These are phyloP conservation scores for Neurospora terricola DNA, from an alignment of 495 filamentous ascomycete genomes.

Conservation along the genomic window DNA sequence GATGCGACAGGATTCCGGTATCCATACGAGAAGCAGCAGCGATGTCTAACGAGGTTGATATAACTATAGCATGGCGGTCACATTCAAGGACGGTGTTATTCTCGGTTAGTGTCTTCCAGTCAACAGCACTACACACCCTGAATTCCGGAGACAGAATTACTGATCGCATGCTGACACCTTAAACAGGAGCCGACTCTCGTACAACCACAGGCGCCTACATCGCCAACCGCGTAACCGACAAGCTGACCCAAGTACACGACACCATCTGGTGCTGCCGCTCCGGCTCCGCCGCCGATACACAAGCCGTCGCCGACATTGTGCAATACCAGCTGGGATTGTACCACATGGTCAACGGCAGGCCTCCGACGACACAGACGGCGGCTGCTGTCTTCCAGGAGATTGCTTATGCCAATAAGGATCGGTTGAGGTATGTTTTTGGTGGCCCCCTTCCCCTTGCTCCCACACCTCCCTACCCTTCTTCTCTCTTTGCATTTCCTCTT, in stretches of 20 bases:
- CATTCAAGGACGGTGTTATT: slow-evolving; percentile 96
- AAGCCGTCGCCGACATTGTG: slow-evolving; percentile 95
- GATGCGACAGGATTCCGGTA: background rate
- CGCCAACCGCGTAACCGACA: slow-evolving; percentile 97
- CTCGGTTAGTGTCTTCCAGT: slow-evolving; percentile 44
- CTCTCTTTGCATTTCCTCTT: background rate
- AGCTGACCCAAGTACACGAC: slow-evolving; percentile 95
- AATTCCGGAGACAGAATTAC: background rate
- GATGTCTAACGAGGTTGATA: slow-evolving; percentile 9
- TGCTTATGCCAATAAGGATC: slow-evolving; percentile 95
- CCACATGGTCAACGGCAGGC: slow-evolving; percentile 72
- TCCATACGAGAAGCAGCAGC: slow-evolving; percentile 1
- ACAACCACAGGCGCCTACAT: slow-evolving; percentile 99
- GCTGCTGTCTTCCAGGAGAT: slow-evolving; percentile 94
- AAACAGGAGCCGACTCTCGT: slow-evolving; percentile 76
- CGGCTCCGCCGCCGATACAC: slow-evolving; percentile 93
- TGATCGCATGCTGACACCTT: background rate
- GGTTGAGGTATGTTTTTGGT: slow-evolving; percentile 50
- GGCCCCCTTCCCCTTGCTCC: background rate
- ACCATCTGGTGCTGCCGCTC: slow-evolving; percentile 99
- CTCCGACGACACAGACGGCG: slow-evolving; percentile 87
- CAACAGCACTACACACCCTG: background rate
- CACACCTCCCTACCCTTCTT: background rate
- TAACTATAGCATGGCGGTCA: slow-evolving; percentile 68
- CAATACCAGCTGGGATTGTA: slow-evolving; percentile 93